Evolutionary conservation across 169 alveolate genomes (phyloP).

Genomic region (Eimeria acervulina): DNA sequence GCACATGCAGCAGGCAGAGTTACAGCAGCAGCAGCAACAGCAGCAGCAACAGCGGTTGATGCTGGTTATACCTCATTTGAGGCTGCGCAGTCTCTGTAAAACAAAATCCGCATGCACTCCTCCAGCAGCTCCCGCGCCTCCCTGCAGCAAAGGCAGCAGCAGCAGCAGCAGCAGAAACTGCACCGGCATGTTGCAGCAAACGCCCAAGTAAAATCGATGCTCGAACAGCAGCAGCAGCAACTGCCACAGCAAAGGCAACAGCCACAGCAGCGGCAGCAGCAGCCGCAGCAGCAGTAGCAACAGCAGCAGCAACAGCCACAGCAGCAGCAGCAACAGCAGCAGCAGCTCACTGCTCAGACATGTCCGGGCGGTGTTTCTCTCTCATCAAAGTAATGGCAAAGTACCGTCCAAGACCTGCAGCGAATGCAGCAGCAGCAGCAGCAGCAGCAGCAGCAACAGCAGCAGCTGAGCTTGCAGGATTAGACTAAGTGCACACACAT

Average conservation of each 20-base stretch:
- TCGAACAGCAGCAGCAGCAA: background rate
- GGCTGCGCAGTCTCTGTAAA: no score
- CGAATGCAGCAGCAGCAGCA: no score
- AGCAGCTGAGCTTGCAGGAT: no score
- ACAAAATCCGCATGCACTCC: constrained; percentile 71
- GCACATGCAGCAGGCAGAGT: background rate
- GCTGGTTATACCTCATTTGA: constrained; percentile 28
- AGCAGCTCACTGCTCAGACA: constrained; percentile 67
- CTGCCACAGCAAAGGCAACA: background rate
- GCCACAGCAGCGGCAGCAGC: no score
- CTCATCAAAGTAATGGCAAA: constrained; percentile 72
- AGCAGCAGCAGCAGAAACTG: no score
- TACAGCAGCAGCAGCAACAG: background rate
- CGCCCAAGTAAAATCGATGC: no score
- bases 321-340: constrained; percentile 55
- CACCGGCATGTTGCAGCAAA: no score
- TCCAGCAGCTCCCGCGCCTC: constrained; percentile 67
- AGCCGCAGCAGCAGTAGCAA: background rate
- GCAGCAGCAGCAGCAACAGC: no score
- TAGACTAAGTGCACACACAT: no score
- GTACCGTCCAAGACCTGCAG: constrained; percentile 64
- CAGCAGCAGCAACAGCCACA: constrained; percentile 24
- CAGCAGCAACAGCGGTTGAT: background rate
- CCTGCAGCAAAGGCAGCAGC: background rate
- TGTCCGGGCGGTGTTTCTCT: constrained; percentile 45